These are phyloP conservation scores for Anthostomella pinea DNA, from an alignment of 2,329 filamentous ascomycete genomes.

Conservation along the genomic window DNA sequence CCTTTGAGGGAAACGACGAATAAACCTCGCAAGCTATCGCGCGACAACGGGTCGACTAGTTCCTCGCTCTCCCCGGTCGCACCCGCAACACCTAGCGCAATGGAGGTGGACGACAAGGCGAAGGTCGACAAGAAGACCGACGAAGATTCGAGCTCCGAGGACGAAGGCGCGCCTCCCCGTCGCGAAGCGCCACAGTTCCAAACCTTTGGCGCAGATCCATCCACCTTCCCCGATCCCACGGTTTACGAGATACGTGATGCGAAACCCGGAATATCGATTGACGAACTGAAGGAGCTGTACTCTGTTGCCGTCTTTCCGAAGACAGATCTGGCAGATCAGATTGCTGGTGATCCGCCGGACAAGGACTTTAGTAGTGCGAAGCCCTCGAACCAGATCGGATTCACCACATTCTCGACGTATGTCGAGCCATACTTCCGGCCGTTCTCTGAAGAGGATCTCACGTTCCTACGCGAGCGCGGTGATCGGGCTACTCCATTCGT, in stretches of 20 bases:
- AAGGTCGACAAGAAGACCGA: constrained; percentile 41
- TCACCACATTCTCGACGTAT: constrained; percentile 88
- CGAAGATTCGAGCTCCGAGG: constrained; percentile 48
- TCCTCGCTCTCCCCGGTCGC: constrained; percentile 59
- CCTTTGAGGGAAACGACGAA: constrained; percentile 45
- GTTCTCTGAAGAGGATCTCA: constrained; percentile 89
- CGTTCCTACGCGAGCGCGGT: constrained; percentile 85
- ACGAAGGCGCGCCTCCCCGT: constrained; percentile 59
- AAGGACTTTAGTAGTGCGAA: constrained; percentile 95
- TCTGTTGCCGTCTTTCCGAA: constrained; percentile 81
- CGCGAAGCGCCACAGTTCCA: constrained; percentile 72
- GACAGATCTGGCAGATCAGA: constrained; percentile 77
- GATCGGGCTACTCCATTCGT: constrained; percentile 81
- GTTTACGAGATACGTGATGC: constrained; percentile 87
- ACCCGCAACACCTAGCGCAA: constrained; percentile 49
- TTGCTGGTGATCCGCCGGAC: constrained; percentile 85
- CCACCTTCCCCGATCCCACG: constrained; percentile 86
- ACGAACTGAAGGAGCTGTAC: constrained; percentile 85
- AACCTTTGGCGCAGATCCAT: constrained; percentile 89
- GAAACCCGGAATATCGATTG: constrained; percentile 71
- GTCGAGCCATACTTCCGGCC: constrained; percentile 88
- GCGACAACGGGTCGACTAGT: constrained; percentile 54
- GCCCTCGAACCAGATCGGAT: constrained; percentile 89
- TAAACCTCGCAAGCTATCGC: constrained; percentile 50
- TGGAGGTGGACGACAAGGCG: constrained; percentile 57